Evolutionary conservation across 495 filamentous ascomycete species (phyloP).

Genomic region (Chaetomium cochliodes): DNA sequence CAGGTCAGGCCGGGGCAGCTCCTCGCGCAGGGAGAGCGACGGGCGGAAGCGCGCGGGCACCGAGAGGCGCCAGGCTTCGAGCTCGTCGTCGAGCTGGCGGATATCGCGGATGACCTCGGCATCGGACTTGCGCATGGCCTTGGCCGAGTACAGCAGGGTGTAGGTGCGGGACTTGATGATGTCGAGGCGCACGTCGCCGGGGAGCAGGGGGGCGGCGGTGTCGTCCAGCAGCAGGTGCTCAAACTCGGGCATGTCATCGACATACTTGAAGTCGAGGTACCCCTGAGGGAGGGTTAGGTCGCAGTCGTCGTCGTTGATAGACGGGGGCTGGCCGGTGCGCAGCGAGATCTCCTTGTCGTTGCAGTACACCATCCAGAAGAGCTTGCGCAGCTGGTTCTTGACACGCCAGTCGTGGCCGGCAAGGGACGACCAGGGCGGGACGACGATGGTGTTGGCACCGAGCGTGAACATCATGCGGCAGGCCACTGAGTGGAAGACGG

Average conservation of each 20-base stretch:
- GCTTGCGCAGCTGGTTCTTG: constrained; percentile 42
- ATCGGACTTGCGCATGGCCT: constrained; percentile 49
- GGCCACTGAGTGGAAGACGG: constrained; percentile 44
- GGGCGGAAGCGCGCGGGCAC: constrained; percentile 47
- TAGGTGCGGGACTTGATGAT: constrained; percentile 53
- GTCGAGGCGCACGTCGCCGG: constrained; percentile 49
- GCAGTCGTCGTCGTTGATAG: constrained; percentile 53
- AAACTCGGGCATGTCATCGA: constrained; percentile 24
- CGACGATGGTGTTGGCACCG: constrained; percentile 41
- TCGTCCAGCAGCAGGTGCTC: constrained; percentile 23
- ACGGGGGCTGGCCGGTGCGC: constrained; percentile 53
- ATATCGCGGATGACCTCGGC: constrained; percentile 54
- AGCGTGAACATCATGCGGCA: constrained; percentile 50
- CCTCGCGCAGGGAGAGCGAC: constrained; percentile 43
- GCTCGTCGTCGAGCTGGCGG: constrained; percentile 52
- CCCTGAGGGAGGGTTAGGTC: constrained; percentile 51
- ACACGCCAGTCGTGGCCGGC: neutral
- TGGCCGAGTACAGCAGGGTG: constrained; percentile 49
- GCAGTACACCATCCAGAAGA: constrained; percentile 57
- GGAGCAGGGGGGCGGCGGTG: constrained; percentile 43
- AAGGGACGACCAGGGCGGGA: constrained; percentile 17
- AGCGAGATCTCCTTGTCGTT: constrained; percentile 53
- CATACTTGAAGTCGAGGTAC: constrained; percentile 41
- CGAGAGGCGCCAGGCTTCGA: constrained; percentile 52
- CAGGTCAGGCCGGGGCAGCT: constrained; percentile 14